Evolutionary conservation across 768 basidiomycete genomes (phyloP).

Genomic region (Dacryopinax primogenitus): DNA sequence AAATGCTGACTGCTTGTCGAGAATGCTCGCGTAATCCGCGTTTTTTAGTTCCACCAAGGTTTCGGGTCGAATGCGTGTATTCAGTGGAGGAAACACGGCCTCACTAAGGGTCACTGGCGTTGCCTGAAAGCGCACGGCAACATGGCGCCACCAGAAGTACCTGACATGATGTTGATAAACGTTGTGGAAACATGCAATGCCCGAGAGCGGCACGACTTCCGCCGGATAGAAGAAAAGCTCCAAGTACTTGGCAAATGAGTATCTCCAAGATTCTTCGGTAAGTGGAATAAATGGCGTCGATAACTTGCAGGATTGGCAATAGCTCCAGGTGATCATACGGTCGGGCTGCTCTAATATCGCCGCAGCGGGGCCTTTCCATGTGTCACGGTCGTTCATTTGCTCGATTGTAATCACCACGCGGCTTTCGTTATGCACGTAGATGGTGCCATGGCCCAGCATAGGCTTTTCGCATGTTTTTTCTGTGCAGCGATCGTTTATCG

Average conservation of each 20-base stretch:
- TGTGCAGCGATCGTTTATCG: conserved; percentile 49
- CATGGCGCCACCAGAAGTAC: conserved; percentile 71
- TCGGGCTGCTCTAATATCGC: conserved; percentile 33
- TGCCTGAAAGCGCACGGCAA: conserved; percentile 79
- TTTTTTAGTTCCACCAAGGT: conserved; percentile 84
- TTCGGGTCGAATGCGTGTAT: conserved; percentile 74
- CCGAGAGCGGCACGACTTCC: conserved; percentile 69
- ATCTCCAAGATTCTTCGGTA: conserved; percentile 81
- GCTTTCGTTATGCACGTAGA: conserved; percentile 83
- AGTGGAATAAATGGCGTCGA: conserved; percentile 80
- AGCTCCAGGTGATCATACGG: conserved; percentile 80
- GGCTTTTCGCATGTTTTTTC: conserved; percentile 77
- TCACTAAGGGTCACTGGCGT: conserved; percentile 75
- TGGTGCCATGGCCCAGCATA: conserved; percentile 67
- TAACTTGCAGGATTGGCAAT: conserved; percentile 63
- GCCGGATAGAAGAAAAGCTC: conserved; percentile 94
- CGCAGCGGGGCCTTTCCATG: conserved; percentile 53
- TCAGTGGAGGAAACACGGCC: conserved; percentile 76
- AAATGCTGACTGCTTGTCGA: conserved; percentile 48
- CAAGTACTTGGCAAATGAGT: conserved; percentile 92
- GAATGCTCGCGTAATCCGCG: conserved; percentile 66
- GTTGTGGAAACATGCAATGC: conserved; percentile 86
- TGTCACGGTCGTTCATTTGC: conserved; percentile 27
- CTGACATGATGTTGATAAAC: conserved; percentile 86
- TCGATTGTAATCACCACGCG: conserved; percentile 76